Conservation (phyloP, 176 grass and related monocot genomes). For the Carex myosuroides region DNA sequence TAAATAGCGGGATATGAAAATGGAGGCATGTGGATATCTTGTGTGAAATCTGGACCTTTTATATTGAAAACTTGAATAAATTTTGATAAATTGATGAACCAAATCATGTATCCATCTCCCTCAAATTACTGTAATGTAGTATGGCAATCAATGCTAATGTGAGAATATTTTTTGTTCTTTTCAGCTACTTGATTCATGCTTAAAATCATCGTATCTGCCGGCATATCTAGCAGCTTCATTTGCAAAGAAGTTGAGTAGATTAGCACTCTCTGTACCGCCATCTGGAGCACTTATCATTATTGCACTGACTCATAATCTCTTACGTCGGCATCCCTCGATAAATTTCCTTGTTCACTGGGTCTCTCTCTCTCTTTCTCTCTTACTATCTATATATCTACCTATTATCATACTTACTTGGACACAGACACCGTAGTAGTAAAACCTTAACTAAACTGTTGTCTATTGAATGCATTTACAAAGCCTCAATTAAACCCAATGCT, state of each 20-base stretch:
- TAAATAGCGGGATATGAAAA: no score
- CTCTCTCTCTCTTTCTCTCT: conserved; percentile 30
- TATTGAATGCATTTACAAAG: background rate
- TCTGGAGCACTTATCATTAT: conserved; percentile 87
- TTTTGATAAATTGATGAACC: background rate
- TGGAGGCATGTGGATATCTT: no score
- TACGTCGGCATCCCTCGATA: conserved; percentile 77
- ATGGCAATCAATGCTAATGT: background rate
- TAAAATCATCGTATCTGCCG: conserved; percentile 83
- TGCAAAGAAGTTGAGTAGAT: conserved; percentile 95
- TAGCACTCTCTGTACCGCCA: conserved; percentile 68
- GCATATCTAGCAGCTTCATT: conserved; percentile 90
- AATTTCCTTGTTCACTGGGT: conserved; percentile 94
- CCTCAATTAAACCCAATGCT: background rate
- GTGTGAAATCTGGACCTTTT: background rate
- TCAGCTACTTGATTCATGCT: conserved; percentile 84
- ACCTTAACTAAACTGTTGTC: background rate
- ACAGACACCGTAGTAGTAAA: background rate
- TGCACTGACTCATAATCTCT: conserved; percentile 91
- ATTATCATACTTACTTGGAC: background rate
- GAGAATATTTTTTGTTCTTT: conserved; percentile 15
- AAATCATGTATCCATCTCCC: background rate
- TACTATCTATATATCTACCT: background rate
- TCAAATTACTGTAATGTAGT: background rate
- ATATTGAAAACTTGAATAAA: background rate